Evolutionary conservation across 192 early-diverging fungal genomes (phyloP).

Genomic region (Dissophora globulifera): DNA sequence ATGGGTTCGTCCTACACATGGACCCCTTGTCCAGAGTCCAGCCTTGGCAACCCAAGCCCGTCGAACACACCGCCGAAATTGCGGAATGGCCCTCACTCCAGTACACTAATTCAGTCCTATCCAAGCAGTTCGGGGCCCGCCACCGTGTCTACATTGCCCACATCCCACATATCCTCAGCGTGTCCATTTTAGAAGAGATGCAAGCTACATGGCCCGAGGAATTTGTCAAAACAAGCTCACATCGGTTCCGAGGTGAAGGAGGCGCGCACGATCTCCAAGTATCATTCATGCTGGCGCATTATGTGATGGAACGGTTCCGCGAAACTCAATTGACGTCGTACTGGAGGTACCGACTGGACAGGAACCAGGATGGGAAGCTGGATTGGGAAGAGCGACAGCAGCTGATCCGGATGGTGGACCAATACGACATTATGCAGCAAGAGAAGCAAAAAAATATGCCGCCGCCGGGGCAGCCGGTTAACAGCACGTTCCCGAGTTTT

Average conservation of each 20-base stretch:
- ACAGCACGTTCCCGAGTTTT: neutral
- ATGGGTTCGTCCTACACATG: conserved; percentile 51
- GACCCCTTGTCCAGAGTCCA: conserved; percentile 3
- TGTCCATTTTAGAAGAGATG: conserved; percentile 45
- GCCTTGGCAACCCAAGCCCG: neutral
- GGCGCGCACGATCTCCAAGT: conserved; percentile 32
- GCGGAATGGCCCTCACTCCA: conserved; percentile 45
- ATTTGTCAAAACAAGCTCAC: conserved; percentile 39
- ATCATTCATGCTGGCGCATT: conserved; percentile 51
- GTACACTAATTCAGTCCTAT: conserved; percentile 50
- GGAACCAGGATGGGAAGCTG: conserved; percentile 36
- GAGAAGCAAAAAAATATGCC: neutral
- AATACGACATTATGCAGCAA: neutral
- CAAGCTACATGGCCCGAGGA: conserved; percentile 46
- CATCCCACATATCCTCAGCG: conserved; percentile 38
- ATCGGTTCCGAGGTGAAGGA: conserved; percentile 52
- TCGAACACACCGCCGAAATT: neutral
- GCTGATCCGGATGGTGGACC: conserved; percentile 18
- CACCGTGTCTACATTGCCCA: conserved; percentile 46
- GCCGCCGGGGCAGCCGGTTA: neutral
- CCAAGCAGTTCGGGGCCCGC: conserved; percentile 53
- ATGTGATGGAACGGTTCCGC: conserved; percentile 53
- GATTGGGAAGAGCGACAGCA: conserved; percentile 42
- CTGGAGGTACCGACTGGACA: conserved; percentile 45
- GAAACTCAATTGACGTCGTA: conserved; percentile 52